These are phyloP conservation scores for Leishmania mexicana DNA, from an alignment of 208 protist genomes.

Conservation along the genomic window DNA sequence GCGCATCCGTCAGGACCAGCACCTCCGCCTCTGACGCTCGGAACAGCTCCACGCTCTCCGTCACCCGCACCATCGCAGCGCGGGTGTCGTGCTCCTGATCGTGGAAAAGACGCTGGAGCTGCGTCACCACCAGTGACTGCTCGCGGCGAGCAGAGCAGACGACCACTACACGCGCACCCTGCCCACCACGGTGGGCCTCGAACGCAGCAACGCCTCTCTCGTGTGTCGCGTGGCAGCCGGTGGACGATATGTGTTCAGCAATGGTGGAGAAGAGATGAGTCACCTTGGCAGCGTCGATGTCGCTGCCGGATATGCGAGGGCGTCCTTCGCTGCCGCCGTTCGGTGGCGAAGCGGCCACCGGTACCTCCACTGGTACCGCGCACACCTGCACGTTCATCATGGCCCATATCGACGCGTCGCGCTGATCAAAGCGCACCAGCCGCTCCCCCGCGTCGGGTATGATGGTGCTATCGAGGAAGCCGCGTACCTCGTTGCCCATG, in stretches of 20 bases:
- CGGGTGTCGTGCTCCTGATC: constrained; percentile 24
- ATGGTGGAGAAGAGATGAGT: constrained; percentile 30
- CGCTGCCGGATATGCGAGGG: constrained; percentile 32
- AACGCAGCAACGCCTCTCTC: not conserved
- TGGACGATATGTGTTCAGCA: constrained; percentile 17
- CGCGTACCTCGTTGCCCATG: constrained; percentile 35
- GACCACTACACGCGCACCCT: constrained; percentile 45
- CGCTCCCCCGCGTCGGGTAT: constrained; percentile 48
- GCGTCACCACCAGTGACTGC: constrained; percentile 49
- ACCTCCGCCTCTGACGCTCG: constrained; percentile 44
- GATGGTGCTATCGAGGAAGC: constrained; percentile 46
- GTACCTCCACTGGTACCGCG: constrained; percentile 25
- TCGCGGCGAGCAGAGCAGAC: constrained; percentile 56
- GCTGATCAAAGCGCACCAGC: constrained; percentile 33
- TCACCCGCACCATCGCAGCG: constrained; percentile 33
- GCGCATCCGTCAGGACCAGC: constrained; percentile 54
- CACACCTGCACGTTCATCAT: constrained; percentile 40
- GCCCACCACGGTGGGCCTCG: not conserved
- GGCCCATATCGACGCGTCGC: constrained; percentile 35
- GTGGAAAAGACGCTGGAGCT: constrained; percentile 29
- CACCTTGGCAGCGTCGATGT: constrained; percentile 49
- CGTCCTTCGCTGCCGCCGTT: constrained; percentile 5
- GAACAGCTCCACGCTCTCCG: constrained; percentile 38
- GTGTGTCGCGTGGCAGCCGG: not conserved
- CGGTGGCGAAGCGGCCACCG: not conserved